Conservation (phyloP, 345 rosid species). For the Eucalyptus curtisii region DNA sequence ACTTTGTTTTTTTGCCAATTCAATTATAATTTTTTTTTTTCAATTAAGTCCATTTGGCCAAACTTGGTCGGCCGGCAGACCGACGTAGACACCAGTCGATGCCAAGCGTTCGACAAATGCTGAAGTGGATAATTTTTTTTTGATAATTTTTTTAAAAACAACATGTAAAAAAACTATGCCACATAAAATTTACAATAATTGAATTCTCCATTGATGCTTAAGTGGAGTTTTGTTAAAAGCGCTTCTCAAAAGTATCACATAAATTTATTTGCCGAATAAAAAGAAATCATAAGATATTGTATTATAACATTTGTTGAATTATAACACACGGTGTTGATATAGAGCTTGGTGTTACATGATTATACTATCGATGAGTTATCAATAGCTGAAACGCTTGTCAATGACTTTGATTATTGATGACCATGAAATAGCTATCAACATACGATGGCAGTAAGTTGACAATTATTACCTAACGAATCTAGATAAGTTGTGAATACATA, state of each 20-base stretch:
- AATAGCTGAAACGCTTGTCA: rapidly evolving
- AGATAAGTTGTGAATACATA: not conserved
- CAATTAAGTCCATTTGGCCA: no score
- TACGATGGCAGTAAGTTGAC: rapidly evolving
- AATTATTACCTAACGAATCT: no score
- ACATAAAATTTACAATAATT: not conserved
- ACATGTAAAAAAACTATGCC: not conserved
- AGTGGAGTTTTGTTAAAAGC: not conserved
- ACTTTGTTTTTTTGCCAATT: no score
- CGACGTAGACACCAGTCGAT: no score
- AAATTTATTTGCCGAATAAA: not conserved
- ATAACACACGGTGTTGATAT: no score
- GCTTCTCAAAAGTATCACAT: not conserved
- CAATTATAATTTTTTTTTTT: no score
- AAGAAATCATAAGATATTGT: not conserved
- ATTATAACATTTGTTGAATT: not conserved
- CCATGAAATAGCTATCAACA: not conserved
- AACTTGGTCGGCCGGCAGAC: no score
- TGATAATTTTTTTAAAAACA: no score
- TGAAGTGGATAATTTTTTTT: no score
- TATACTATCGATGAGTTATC: not conserved
- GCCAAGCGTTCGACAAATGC: no score
- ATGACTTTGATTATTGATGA: not conserved
- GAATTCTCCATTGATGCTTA: rapidly evolving
- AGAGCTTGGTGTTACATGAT: rapidly evolving